Base-by-base conservation (phyloP, 176 grass and related monocot genomes). In the Juncus inflexus region DNA sequence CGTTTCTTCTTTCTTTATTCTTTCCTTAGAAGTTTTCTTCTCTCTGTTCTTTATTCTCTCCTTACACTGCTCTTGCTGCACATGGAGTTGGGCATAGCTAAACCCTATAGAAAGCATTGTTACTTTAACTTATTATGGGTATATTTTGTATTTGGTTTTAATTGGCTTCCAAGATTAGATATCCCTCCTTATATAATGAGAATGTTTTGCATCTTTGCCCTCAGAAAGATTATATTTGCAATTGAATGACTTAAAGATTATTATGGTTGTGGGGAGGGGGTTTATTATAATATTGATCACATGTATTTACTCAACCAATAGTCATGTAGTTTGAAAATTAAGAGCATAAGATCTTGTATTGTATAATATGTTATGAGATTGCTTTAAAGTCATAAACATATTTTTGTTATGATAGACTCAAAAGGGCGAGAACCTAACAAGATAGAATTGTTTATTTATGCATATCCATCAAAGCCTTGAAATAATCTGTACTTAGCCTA, bases 21-120 rank as follows among this genome's bases (percentile, higher is more conserved):
- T 65, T 7, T 3, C 57, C 14, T 52, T 65, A 53, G n/a, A 13
- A 56, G 7, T 41, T 65, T 55, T 28, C 19, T 28, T 37, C 5
- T 35, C 61, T 67, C 74, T 52, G 55, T 59, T 76, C 38, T 76
- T 76, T 4, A 76, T 42, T 47, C 40, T 76, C 74, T 76, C 74
- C 13, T 76, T 76, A 62, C 74, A 76, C 15, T 76, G 62, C 40
- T 76, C 74, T 65, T 76, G 74, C 58, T 76, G 62, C 50, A 76
- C 58, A 58, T 76, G 52, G 9, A 76, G 10, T 64, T 76, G 74
- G 2, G 74, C 74, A 67, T 76, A 67, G 51, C 74, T 67, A 40
- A 76, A 67, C 41, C 74, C 74, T 52, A 66, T 65, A 52, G 74
- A 76, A 49, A 76, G 42, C 62, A 76, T 76, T 37, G 15, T 55